A percentile compares a stretch with the other conserved stretches of the same genome.
phyloP scores from a whole-genome alignment of 1,284 basidiomycete genomes.

The Sporisorium scitamineum region DNA sequence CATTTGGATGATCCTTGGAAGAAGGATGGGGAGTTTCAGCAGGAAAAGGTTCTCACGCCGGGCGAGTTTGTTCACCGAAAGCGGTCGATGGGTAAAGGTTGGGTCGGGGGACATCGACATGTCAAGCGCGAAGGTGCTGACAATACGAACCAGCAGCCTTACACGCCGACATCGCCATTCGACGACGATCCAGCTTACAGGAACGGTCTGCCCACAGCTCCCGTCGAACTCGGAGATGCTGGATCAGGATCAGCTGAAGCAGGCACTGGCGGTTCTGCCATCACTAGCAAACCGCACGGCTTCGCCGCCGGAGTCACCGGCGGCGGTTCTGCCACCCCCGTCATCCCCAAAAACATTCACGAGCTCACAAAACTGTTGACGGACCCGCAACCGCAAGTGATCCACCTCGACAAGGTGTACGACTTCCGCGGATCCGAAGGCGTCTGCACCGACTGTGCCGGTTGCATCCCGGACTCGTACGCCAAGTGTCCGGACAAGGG shows the following conservation, averaged over 20 bases:
- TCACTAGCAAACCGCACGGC: slow-evolving; percentile 31
- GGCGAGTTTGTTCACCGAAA: slow-evolving; percentile 12
- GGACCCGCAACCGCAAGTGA: slow-evolving; percentile 67
- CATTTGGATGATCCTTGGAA: slow-evolving; percentile 34
- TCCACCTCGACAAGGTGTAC: slow-evolving; percentile 67
- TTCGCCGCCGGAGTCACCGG: slow-evolving; percentile 69
- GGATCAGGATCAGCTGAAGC: background rate
- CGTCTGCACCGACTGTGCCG: slow-evolving; percentile 61
- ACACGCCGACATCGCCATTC: background rate
- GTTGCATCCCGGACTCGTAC: slow-evolving; percentile 49
- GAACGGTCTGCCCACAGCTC: slow-evolving; percentile 14
- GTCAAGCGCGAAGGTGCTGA: background rate
- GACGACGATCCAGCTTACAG: slow-evolving; percentile 2
- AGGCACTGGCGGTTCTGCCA: background rate
- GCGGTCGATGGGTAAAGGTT: slow-evolving; percentile 2
- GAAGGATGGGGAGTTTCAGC: background rate
- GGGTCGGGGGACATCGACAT: slow-evolving; percentile 6
- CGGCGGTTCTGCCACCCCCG: slow-evolving; percentile 67
- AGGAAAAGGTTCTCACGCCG: background rate
- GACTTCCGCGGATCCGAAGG: slow-evolving; percentile 66
- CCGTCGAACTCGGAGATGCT: background rate
- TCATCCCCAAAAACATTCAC: slow-evolving; percentile 64
- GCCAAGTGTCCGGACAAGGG: slow-evolving; percentile 66
- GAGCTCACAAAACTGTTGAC: slow-evolving; percentile 68
- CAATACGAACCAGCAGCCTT: background rate